Conservation (phyloP, 768 basidiomycete genomes). For the Cystobasidium tubakii region DNA sequence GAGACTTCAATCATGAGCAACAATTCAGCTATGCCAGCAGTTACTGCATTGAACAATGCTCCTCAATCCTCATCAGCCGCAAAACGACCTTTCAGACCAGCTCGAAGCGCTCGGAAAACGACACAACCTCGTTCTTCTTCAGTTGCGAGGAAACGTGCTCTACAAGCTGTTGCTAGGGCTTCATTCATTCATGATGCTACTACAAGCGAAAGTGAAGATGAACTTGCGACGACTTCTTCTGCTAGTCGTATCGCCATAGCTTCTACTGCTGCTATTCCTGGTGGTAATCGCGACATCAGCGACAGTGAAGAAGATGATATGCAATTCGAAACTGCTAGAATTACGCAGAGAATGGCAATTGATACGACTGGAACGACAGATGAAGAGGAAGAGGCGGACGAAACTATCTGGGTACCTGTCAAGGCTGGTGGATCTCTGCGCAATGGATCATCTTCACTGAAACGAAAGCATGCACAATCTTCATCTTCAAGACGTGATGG, state of each 20-base stretch:
- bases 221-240: not conserved
- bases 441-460: not conserved
- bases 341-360: not conserved
- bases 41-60: too few relatives aligned
- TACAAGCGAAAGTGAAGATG: conserved; percentile 1
- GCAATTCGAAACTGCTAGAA: not conserved
- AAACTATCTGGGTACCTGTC: conserved; percentile 9
- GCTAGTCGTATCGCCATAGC: not conserved
- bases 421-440: not conserved
- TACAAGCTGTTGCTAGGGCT: not conserved
- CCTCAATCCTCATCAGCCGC: not conserved
- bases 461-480: not conserved
- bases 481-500: not conserved
- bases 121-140: not conserved
- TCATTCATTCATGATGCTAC: not conserved
- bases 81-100: not conserved
- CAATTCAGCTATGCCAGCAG: not conserved
- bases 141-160: not conserved
- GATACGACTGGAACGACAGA: not conserved
- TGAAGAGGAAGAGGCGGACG: not conserved
- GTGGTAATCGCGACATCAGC: not conserved
- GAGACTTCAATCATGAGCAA: not conserved
- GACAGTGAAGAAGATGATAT: not conserved
- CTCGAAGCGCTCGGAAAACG: not conserved
- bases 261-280: not conserved